Evolutionary conservation across 2,329 filamentous ascomycete genomes (phyloP), one percentile per base, ranked within the genome.

Genomic region (Aspergillus sp.): DNA sequence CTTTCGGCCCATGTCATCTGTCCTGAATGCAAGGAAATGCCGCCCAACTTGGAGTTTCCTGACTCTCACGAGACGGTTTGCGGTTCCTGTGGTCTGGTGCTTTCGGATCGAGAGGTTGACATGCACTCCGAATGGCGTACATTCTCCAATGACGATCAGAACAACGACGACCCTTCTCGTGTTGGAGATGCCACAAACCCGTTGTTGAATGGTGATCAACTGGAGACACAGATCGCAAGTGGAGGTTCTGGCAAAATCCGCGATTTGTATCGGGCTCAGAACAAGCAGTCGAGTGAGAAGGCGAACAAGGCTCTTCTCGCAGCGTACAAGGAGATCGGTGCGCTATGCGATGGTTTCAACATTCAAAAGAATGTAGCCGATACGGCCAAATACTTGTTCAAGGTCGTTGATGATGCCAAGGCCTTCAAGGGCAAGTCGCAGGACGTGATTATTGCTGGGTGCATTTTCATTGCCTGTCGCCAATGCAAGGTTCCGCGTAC

Each of bases 121-220:
- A 94, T 88, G 52, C 86, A 94, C 53, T 95, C 90, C 43, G 93
- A 98, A 74, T 98, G 93, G 93, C 88, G 93, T 66, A 98, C 93
- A 1, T 98, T 98, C 73, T 90, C 90, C 65, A 97, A 97, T 66
- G 93, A 98, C 64, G 94, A 98, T 66, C 89, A 95, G 68, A 89
- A 88, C 62, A 90, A 88, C 63, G 94, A 97, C 60, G 93, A 98
- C 58, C 93, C 94, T 4, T 96, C 90, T 50, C 93, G 93, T 89
- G 91, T 98, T 56, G 93, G 93, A 74, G 93, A 97, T 60, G 88
- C 86, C 5, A 85, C 86, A 51, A 96, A 97, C 64, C 85, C 88
- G 46, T 83, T 98, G 39, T 79, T 95, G 49, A 90, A 95, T 62
- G 90, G 90, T 48, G 86, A 89, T 55, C 90, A 95, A 71, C 83